Base-by-base conservation (phyloP, 2,329 filamentous ascomycete species). In the Cladosporium sp. region DNA sequence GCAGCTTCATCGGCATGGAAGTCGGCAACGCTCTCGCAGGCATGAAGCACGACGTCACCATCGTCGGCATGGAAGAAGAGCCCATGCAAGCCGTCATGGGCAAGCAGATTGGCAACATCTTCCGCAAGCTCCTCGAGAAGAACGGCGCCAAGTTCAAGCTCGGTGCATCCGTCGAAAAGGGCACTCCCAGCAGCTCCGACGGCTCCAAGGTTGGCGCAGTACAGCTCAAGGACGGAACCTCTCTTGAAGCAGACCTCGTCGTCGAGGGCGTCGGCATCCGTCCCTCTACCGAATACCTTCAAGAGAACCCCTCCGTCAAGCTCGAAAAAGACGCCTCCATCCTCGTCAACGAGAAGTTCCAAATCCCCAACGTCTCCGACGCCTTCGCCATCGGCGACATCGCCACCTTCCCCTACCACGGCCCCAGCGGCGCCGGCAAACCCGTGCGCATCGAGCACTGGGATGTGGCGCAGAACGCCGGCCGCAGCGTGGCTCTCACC, bases 1-100 rank as follows among this genome's bases (percentile, higher is more conserved):
- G 87, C 53, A 95, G 89, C 1, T 99, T 99, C 70, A 99, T 99
- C 64, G 93, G 93, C 36, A 95, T 99, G 88, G 93, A 99, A 70
- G 82, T 95, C n/a, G 92, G 88, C 54, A 93, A 91, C 56, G 85
- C 75, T 47, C 73, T 95, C 0, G 84, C 86, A 0, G 72, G 80
- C 39, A 86, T 86, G 61, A 86, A 86, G 61, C 95, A 99, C 67
- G 73, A 84, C 7, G 90, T 99, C 13, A 86, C 86, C 7, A 83
- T 97, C 36, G 76, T 99, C 18, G 93, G 93, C 32, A 92, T 91
- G 86, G 90, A 96, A 65, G 82, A 82, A 53, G 83, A 83, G 11
- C 92, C 93, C 0, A 80, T 97, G 57, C 88, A 95, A 68, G 82
- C 88, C 17, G 83, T 99, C 4, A 86, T 99, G 68, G 93, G 93